Conservation (phyloP, 805 yeast genomes). For the Saturnispora silvae region DNA sequence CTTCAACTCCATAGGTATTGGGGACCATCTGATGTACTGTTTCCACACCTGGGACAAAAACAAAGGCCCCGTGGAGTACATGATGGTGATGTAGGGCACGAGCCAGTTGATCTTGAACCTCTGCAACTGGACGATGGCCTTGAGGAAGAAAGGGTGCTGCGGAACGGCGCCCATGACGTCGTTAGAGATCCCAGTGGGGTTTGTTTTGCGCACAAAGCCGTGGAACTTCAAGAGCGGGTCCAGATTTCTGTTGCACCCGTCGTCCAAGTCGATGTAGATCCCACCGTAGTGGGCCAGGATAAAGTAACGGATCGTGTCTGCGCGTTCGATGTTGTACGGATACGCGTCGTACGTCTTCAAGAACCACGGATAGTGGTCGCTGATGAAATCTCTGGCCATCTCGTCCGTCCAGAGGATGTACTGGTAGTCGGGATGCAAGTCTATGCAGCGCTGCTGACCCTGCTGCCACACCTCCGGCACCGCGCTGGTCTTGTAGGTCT, state of each 20-base stretch:
- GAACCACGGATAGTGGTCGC: constrained; percentile 80
- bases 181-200: constrained; percentile 86
- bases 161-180: constrained; percentile 90
- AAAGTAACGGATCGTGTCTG: constrained; percentile 85
- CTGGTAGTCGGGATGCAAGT: constrained; percentile 78
- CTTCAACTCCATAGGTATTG: constrained; percentile 55
- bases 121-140: constrained; percentile 54
- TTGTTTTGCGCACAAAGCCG: constrained; percentile 78
- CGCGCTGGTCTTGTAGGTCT: constrained; percentile 71
- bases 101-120: constrained; percentile 65
- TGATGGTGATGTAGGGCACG: constrained; percentile 81
- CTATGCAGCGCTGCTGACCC: constrained; percentile 68
- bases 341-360: constrained; percentile 67
- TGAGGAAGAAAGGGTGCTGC: constrained; percentile 72
- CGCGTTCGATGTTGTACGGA: constrained; percentile 74
- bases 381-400: constrained; percentile 67
- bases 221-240: constrained; percentile 77
- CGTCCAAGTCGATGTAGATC: constrained; percentile 81
- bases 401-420: constrained; percentile 88
- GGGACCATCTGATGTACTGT: constrained; percentile 73
- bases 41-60: constrained; percentile 82
- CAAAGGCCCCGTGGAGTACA: constrained; percentile 89
- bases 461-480: constrained; percentile 75
- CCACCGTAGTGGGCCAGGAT: constrained; percentile 81
- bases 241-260: constrained; percentile 67